These are phyloP conservation scores for Biscutella laevigata DNA, from an alignment of 441 rosid genomes.

Conservation along the genomic window DNA sequence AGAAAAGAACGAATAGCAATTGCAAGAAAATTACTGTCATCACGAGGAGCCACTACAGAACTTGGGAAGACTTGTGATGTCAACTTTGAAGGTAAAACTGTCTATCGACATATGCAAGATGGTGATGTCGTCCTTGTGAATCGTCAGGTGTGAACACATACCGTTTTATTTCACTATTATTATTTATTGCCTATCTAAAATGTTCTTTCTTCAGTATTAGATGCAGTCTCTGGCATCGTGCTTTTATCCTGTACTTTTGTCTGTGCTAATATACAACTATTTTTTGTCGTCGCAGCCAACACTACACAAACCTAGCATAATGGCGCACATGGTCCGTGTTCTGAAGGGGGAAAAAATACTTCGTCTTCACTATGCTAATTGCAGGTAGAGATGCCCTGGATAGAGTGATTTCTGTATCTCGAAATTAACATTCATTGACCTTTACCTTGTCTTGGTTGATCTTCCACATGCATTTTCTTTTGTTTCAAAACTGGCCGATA, in stretches of 20 bases:
- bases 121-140: constrained; percentile 96
- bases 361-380: constrained; percentile 99
- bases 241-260: background rate
- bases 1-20: constrained; percentile 57
- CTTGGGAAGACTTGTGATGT: constrained; percentile 52
- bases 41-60: constrained; percentile 64
- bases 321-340: constrained; percentile 96
- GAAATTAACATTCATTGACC: background rate
- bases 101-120: constrained; percentile 85
- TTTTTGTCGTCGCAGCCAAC: constrained; percentile 72
- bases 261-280: too few relatives aligned
- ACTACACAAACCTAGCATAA: constrained; percentile 97
- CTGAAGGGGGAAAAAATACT: constrained; percentile 91
- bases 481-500: constrained; percentile 3
- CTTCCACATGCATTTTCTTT: constrained; percentile 13
- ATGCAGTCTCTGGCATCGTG: background rate
- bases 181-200: background rate
- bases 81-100: constrained; percentile 75
- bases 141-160: constrained; percentile 63
- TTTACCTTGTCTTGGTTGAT: constrained; percentile 3
- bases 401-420: background rate
- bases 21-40: constrained; percentile 70
- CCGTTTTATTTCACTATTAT: constrained; percentile 1
- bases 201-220: constrained; percentile 1
- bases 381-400: constrained; percentile 62